Conservation (phyloP, 345 rosid genomes). For the Euphorbia peplus region DNA sequence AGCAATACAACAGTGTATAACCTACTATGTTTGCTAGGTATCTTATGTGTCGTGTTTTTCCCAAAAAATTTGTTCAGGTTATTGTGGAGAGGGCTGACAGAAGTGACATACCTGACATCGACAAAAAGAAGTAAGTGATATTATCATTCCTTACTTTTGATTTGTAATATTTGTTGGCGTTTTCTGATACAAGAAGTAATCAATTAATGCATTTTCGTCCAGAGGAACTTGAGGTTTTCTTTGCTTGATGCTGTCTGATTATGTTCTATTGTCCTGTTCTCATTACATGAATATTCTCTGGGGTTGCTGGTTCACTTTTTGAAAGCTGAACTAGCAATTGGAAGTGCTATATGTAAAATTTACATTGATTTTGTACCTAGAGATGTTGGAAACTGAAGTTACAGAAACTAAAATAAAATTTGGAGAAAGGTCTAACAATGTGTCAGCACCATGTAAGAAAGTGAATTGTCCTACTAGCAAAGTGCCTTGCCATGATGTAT, state of each 20-base stretch:
- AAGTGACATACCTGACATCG: slow-evolving; percentile 94
- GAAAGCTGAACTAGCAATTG: not conserved
- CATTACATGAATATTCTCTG: not conserved
- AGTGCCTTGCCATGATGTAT: not conserved
- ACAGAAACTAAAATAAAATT: not conserved
- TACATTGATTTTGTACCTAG: not conserved
- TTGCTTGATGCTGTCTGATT: not conserved
- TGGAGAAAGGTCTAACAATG: not conserved
- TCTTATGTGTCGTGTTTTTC: not conserved
- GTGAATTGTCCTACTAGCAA: not conserved
- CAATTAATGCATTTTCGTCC: not conserved
- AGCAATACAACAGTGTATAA: not conserved
- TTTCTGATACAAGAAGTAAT: not conserved
- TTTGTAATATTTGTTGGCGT: not conserved
- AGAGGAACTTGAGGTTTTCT: not conserved
- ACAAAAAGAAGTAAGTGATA: slow-evolving; percentile 77
- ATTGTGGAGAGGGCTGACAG: slow-evolving; percentile 93
- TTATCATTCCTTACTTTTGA: not conserved
- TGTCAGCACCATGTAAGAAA: not conserved
- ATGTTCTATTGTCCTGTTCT: not conserved
- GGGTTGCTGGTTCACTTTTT: not conserved
- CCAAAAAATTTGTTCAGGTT: slow-evolving; percentile 41
- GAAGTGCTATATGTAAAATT: not conserved
- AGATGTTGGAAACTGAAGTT: not conserved
- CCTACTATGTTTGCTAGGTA: too few relatives aligned